phyloP scores from a whole-genome alignment of 345 rosid species.

The Populus simonii region DNA sequence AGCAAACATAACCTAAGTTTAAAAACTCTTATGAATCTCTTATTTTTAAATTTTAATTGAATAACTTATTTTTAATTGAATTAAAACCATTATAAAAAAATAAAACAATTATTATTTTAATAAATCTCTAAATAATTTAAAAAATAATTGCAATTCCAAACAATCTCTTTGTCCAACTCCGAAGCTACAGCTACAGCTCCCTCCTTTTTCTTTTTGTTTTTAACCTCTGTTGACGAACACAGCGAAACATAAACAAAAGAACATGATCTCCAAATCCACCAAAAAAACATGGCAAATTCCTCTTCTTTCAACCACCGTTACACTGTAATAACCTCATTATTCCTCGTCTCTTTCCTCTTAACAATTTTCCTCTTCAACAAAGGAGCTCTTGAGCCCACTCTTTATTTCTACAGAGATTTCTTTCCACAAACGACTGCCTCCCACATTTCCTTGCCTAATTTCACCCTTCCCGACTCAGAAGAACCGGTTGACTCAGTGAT shows the following conservation, averaged over 20 bases:
- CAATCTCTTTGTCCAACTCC: background rate
- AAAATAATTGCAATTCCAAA: too few relatives aligned
- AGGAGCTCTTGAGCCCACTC: constrained; percentile 48
- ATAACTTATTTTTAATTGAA: too few relatives aligned
- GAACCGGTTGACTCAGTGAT: background rate
- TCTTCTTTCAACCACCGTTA: constrained; percentile 26
- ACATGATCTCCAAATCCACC: background rate
- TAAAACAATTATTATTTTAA: too few relatives aligned
- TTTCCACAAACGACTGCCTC: constrained; percentile 18
- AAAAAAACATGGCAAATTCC: constrained; percentile 41
- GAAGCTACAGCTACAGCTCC: background rate
- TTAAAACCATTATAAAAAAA: too few relatives aligned
- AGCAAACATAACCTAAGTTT: too few relatives aligned
- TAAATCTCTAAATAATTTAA: too few relatives aligned
- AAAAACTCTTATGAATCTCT: too few relatives aligned
- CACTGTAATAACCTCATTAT: constrained; percentile 28
- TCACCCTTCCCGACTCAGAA: constrained; percentile 10
- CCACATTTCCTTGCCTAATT: constrained; percentile 19
- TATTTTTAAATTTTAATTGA: too few relatives aligned
- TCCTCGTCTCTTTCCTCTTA: constrained; percentile 47
- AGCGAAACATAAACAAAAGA: background rate
- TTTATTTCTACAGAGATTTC: constrained; percentile 38
- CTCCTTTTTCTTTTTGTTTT: background rate
- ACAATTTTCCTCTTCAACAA: constrained; percentile 48
- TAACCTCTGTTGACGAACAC: background rate